Percentiles rank a stretch among this genome's conserved stretches.
These are phyloP conservation scores for Tuber magnatum DNA, from an alignment of 495 filamentous ascomycete genomes.

Conservation along the genomic window DNA sequence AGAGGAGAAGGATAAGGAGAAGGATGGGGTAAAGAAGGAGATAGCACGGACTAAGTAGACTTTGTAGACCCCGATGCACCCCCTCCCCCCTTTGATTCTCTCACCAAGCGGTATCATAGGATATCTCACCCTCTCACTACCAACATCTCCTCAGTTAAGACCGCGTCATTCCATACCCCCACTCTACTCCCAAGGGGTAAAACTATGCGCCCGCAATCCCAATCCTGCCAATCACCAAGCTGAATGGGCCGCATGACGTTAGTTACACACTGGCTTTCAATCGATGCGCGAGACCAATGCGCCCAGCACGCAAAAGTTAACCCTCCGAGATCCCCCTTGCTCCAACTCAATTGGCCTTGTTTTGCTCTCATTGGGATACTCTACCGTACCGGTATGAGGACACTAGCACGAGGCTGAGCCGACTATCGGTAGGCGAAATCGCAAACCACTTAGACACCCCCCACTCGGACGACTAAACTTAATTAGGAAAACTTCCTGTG, in stretches of 20 bases:
- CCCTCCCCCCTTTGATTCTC: too few relatives aligned
- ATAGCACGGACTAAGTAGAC: not conserved
- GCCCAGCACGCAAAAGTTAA: not conserved
- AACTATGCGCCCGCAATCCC: not conserved
- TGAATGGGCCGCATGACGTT: not conserved
- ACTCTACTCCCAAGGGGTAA: not conserved
- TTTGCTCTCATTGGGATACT: not conserved
- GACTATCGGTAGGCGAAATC: too few relatives aligned
- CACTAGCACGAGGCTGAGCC: too few relatives aligned
- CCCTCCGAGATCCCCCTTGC: not conserved
- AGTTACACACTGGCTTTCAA: not conserved
- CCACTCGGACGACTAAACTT: too few relatives aligned
- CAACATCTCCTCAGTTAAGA: not conserved
- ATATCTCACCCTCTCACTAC: not conserved
- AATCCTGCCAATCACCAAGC: not conserved
- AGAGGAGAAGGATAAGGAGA: not conserved
- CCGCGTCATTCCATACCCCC: not conserved
- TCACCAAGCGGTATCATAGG: too few relatives aligned
- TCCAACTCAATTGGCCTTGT: not conserved
- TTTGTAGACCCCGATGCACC: not conserved
- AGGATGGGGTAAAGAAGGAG: not conserved
- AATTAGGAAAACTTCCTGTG: too few relatives aligned
- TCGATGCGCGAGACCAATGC: not conserved
- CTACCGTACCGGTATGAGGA: too few relatives aligned
- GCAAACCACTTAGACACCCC: not conserved